phyloP scores from a whole-genome alignment of 2,329 filamentous ascomycete genomes.

The Cladosporium sp. region DNA sequence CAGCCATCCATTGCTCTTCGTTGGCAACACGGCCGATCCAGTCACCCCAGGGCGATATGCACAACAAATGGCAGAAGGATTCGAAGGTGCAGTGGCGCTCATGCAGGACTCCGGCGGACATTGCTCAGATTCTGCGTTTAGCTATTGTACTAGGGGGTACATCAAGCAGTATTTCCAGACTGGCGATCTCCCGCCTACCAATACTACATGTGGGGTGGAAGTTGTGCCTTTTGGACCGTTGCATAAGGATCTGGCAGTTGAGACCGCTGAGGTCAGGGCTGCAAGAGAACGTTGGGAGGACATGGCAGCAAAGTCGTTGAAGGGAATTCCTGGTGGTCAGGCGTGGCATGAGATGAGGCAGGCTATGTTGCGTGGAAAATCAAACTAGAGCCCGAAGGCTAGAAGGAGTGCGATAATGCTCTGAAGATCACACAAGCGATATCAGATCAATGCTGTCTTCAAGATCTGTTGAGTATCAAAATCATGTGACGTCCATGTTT shows the following conservation, averaged over 20 bases:
- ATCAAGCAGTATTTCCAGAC: slow-evolving; percentile 37
- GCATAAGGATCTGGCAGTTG: background rate
- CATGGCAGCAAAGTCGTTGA: background rate
- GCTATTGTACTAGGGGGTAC: slow-evolving; percentile 32
- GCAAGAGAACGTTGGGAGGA: background rate
- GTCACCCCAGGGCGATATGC: slow-evolving; percentile 37
- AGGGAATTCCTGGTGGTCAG: background rate
- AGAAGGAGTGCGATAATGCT: background rate
- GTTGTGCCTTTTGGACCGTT: slow-evolving; percentile 30
- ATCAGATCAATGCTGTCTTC: too few relatives aligned
- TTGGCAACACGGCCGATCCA: slow-evolving; percentile 38
- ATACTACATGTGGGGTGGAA: slow-evolving; percentile 32
- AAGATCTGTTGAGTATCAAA: too few relatives aligned
- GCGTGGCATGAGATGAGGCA: background rate
- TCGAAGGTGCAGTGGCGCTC: slow-evolving; percentile 33
- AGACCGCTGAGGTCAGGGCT: background rate
- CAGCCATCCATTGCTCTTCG: slow-evolving; percentile 33
- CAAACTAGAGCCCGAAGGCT: background rate
- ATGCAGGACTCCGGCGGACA: slow-evolving; percentile 38
- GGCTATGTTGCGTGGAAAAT: background rate
- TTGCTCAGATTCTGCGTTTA: slow-evolving; percentile 29
- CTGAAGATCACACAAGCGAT: background rate
- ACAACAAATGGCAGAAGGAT: slow-evolving; percentile 38
- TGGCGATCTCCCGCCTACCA: slow-evolving; percentile 32
- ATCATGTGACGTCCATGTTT: background rate